Evolutionary conservation across 192 early-diverging fungal species (phyloP).

Genomic region (Coemansia sp.): DNA sequence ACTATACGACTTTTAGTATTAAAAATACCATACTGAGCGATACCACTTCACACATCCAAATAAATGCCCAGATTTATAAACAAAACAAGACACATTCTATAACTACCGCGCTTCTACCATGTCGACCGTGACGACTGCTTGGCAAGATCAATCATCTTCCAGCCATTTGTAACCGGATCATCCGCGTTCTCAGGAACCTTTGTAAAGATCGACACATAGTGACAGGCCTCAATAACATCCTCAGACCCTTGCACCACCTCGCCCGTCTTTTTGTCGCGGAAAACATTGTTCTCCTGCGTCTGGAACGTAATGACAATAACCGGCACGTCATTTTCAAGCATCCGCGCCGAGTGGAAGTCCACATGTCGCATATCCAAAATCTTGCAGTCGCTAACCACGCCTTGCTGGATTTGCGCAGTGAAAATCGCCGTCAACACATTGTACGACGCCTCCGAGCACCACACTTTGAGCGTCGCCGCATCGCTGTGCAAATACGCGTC

Average conservation of each 20-base stretch:
- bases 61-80: too few species aligned
- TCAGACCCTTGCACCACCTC: constrained; percentile 88
- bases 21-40: too few species aligned
- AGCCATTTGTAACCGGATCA: constrained; percentile 85
- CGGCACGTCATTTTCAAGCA: constrained; percentile 92
- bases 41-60: too few species aligned
- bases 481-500: constrained; percentile 93
- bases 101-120: constrained; percentile 29
- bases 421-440: constrained; percentile 81
- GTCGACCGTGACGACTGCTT: constrained; percentile 62
- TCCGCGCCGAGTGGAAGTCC: constrained; percentile 83
- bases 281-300: constrained; percentile 92
- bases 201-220: constrained; percentile 89
- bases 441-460: constrained; percentile 93
- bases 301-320: constrained; percentile 86
- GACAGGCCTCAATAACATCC: constrained; percentile 81
- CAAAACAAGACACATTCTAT: background rate
- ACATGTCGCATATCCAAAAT: constrained; percentile 90
- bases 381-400: constrained; percentile 90
- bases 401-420: constrained; percentile 81
- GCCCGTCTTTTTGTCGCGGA: constrained; percentile 80
- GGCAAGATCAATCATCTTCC: constrained; percentile 90
- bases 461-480: constrained; percentile 74
- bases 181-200: constrained; percentile 75
- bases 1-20: too few species aligned